phyloP scores from a whole-genome alignment of 2,329 filamentous ascomycete species.

The Diaporthe caulivora region DNA sequence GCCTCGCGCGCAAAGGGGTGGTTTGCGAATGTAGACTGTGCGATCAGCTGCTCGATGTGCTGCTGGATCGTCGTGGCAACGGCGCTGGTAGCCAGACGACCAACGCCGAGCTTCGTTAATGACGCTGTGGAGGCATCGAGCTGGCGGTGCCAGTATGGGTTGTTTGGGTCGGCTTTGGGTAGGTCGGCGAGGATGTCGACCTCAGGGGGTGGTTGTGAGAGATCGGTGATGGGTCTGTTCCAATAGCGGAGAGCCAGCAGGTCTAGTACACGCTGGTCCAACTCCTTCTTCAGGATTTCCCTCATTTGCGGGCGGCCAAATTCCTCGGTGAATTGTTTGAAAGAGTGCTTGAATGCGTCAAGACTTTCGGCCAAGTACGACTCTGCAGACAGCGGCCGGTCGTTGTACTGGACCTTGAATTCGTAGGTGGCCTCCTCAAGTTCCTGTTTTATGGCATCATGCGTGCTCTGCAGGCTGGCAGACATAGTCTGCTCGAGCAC shows the following conservation, averaged over 20 bases:
- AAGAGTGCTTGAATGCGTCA: constrained; percentile 97
- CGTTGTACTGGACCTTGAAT: constrained; percentile 99
- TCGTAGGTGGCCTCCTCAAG: constrained; percentile 97
- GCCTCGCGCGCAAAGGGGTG: constrained; percentile 94
- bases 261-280: constrained; percentile 95
- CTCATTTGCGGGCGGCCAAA: constrained; percentile 93
- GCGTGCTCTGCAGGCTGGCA: constrained; percentile 87
- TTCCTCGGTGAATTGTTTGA: constrained; percentile 90
- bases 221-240: constrained; percentile 93
- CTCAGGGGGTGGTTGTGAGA: constrained; percentile 75
- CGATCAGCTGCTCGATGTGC: constrained; percentile 83
- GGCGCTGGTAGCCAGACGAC: constrained; percentile 90
- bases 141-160: constrained; percentile 92
- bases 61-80: constrained; percentile 89
- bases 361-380: constrained; percentile 96
- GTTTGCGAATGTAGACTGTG: constrained; percentile 84
- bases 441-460: constrained; percentile 93
- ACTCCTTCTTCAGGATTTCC: constrained; percentile 88
- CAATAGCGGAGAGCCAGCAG: constrained; percentile 94
- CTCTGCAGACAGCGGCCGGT: constrained; percentile 92
- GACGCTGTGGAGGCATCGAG: constrained; percentile 92
- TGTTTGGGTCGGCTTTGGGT: constrained; percentile 86
- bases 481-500: constrained; percentile 98
- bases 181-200: constrained; percentile 81
- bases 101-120: constrained; percentile 93